Evolutionary conservation across 257 asterid species (phyloP).

Genomic region (Schizonepeta tenuifolia): DNA sequence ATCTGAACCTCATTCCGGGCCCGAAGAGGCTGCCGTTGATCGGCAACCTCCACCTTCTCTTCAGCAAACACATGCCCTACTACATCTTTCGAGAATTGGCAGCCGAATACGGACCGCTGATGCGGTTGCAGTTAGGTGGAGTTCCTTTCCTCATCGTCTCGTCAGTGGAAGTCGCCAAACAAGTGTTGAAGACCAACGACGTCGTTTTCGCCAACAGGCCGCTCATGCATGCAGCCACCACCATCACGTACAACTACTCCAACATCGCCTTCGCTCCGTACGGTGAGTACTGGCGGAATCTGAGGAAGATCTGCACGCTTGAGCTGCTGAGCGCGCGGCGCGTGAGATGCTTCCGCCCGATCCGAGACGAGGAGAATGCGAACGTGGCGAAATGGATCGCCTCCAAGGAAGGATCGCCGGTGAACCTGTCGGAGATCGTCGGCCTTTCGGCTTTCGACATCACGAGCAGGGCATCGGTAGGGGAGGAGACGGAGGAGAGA

Average conservation of each 20-base stretch:
- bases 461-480: neutral
- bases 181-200: constrained; percentile 2
- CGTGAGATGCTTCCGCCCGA: neutral
- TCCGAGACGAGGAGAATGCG: neutral
- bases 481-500: neutral
- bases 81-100: neutral
- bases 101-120: neutral
- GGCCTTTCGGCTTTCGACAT: neutral
- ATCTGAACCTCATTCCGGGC: too few species aligned
- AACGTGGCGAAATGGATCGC: neutral
- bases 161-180: neutral
- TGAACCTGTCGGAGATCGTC: neutral
- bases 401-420: neutral
- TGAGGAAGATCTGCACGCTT: constrained; percentile 19
- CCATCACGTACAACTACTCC: neutral
- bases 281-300: constrained; percentile 12
- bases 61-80: too few species aligned
- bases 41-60: too few species aligned
- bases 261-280: constrained; percentile 3
- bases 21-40: too few species aligned
- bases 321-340: constrained; percentile 10
- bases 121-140: constrained; percentile 7
- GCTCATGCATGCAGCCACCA: too few species aligned
- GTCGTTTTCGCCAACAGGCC: constrained; percentile 20
- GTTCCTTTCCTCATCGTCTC: constrained; percentile 7